Evolutionary conservation across 2,329 filamentous ascomycete species (phyloP).

Genomic region (Paecilomyces sp.): DNA sequence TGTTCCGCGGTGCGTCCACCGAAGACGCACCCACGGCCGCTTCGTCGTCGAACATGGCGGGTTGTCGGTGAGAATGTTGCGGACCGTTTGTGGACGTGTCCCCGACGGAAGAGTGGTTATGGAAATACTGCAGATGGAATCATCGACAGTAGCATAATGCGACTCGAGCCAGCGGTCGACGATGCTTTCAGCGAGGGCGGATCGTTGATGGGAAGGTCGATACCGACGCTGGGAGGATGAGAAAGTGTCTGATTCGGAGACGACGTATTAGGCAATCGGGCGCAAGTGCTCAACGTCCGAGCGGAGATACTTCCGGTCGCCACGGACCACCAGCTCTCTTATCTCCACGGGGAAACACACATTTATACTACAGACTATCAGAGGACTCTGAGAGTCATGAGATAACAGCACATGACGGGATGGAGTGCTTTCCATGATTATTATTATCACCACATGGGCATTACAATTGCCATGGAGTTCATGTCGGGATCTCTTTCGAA

Average conservation of each 20-base stretch:
- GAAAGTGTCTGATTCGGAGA: background rate
- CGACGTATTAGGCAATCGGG: slow-evolving; percentile 1
- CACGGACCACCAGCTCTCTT: background rate
- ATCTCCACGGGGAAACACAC: background rate
- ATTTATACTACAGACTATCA: background rate
- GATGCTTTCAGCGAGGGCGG: background rate
- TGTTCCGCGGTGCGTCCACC: slow-evolving; percentile 14
- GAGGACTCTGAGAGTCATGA: background rate
- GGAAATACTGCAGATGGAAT: slow-evolving; percentile 7
- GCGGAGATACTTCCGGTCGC: background rate
- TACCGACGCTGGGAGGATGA: background rate
- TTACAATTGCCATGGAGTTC: background rate
- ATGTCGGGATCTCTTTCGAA: background rate
- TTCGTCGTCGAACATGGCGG: slow-evolving; percentile 25
- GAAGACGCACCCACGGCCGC: slow-evolving; percentile 18
- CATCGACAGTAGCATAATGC: slow-evolving; percentile 17
- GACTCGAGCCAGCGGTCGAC: slow-evolving; percentile 8
- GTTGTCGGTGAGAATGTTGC: background rate
- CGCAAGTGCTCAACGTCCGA: background rate
- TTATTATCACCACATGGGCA: background rate
- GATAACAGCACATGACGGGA: background rate
- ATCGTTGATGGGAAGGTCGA: background rate
- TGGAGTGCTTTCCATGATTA: background rate
- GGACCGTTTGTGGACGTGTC: background rate
- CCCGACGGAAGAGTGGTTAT: slow-evolving; percentile 7